phyloP scores from a whole-genome alignment of 768 basidiomycete species.

The Serendipita indica region DNA sequence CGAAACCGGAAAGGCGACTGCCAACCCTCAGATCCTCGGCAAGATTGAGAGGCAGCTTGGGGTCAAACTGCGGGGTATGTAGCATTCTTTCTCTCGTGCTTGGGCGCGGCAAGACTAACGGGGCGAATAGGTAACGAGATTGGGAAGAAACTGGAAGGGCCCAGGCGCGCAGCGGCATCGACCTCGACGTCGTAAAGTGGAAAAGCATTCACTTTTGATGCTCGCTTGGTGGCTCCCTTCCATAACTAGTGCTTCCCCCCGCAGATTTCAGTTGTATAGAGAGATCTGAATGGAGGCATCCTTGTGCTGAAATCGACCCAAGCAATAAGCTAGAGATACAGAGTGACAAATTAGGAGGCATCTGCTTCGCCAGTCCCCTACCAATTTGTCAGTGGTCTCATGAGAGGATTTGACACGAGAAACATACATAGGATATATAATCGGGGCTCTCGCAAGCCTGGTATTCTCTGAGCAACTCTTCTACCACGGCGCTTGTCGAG shows the following conservation, averaged over 20 bases:
- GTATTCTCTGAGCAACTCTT: constrained; percentile 84
- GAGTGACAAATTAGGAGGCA: background rate
- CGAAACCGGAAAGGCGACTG: constrained; percentile 75
- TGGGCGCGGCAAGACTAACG: background rate
- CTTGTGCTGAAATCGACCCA: background rate
- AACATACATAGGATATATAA: constrained; percentile 77
- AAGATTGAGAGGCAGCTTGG: constrained; percentile 79
- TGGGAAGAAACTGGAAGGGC: constrained; percentile 72
- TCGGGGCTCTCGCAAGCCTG: constrained; percentile 91
- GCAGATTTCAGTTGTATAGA: background rate
- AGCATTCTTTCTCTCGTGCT: background rate
- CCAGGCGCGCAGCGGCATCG: constrained; percentile 35
- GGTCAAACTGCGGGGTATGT: constrained; percentile 77
- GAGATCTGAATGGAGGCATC: background rate
- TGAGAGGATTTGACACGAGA: background rate
- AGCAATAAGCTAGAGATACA: background rate
- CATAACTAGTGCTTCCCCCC: background rate
- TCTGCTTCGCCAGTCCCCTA: background rate
- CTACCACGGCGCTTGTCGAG: constrained; percentile 54
- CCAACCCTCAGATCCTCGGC: constrained; percentile 68
- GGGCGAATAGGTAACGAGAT: constrained; percentile 47
- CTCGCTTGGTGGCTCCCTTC: constrained; percentile 8
- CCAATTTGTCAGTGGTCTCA: background rate
- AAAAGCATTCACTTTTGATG: too few relatives aligned
- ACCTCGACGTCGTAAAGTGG: background rate